These are phyloP conservation scores for Colletotrichum gloeosporioides DNA, from an alignment of 2,329 filamentous ascomycete species.

Conservation along the genomic window DNA sequence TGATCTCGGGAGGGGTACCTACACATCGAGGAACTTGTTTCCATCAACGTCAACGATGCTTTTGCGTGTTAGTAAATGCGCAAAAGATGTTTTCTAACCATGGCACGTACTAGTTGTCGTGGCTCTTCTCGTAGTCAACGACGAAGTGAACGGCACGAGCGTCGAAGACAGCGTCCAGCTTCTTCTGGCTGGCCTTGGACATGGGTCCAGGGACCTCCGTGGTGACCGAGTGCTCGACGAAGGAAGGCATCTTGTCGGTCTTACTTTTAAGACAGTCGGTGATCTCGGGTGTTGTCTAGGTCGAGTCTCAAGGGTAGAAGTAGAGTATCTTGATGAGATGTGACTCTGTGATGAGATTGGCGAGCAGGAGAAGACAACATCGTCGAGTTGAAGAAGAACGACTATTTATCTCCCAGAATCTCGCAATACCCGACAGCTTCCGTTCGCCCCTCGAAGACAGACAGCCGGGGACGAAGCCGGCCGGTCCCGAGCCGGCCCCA, in stretches of 20 bases:
- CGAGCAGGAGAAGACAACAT: rapidly evolving
- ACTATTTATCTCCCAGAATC: slow-evolving; percentile 11
- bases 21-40: slow-evolving; percentile 55
- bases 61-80: not conserved
- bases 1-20: slow-evolving; percentile 22
- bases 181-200: slow-evolving; percentile 42
- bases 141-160: slow-evolving; percentile 58
- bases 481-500: slow-evolving; percentile 17
- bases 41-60: slow-evolving; percentile 55
- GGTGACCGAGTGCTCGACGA: slow-evolving; percentile 36
- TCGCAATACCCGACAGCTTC: not conserved
- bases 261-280: not conserved
- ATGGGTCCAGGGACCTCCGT: slow-evolving; percentile 45
- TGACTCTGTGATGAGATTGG: not conserved
- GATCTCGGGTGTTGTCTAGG: not conserved
- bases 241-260: slow-evolving; percentile 33
- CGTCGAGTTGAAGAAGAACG: not conserved
- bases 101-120: slow-evolving; percentile 50
- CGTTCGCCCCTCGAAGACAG: not conserved
- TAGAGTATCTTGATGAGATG: not conserved
- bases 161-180: slow-evolving; percentile 56
- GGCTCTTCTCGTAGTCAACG: slow-evolving; percentile 57
- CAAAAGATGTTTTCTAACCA: rapidly evolving
- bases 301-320: not conserved
- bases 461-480: slow-evolving; percentile 13